phyloP scores from a whole-genome alignment of 1,139 yeast genomes.

The Scheffersomyces quercinus region DNA sequence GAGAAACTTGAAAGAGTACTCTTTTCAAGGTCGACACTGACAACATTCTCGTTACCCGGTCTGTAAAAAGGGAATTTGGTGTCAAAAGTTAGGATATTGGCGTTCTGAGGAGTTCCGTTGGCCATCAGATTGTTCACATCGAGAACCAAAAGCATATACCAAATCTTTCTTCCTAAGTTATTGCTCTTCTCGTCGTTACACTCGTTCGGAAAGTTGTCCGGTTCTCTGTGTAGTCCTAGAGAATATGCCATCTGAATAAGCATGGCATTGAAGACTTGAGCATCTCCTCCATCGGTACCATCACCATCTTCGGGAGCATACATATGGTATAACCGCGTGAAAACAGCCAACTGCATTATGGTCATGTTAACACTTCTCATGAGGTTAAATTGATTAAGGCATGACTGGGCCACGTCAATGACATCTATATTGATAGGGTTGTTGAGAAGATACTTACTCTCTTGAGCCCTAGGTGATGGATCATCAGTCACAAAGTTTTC shows the following conservation, averaged over 20 bases:
- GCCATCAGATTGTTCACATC: conserved; percentile 40
- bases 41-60: conserved; percentile 33
- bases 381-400: conserved; percentile 40
- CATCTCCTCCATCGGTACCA: conserved; percentile 48
- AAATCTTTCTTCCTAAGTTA: conserved; percentile 36
- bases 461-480: conserved; percentile 23
- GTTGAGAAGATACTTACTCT: conserved; percentile 24
- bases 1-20: conserved; percentile 13
- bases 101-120: conserved; percentile 38
- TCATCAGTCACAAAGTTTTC: conserved; percentile 22
- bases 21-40: conserved; percentile 27
- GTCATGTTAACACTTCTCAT: conserved; percentile 47
- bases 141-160: conserved; percentile 31
- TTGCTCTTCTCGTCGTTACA: conserved; percentile 25
- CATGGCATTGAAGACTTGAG: conserved; percentile 38
- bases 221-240: conserved; percentile 51
- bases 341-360: conserved; percentile 49
- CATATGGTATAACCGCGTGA: conserved; percentile 38
- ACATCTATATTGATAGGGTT: conserved; percentile 34
- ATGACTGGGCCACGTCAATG: conserved; percentile 36
- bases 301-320: conserved; percentile 58
- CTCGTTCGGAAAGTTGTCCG: conserved; percentile 24
- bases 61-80: conserved; percentile 28
- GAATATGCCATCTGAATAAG: conserved; percentile 45
- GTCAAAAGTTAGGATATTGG: conserved; percentile 32